These are phyloP conservation scores for Pythium rishiriense DNA, from an alignment of 352 stramenopile genomes.

Conservation along the genomic window DNA sequence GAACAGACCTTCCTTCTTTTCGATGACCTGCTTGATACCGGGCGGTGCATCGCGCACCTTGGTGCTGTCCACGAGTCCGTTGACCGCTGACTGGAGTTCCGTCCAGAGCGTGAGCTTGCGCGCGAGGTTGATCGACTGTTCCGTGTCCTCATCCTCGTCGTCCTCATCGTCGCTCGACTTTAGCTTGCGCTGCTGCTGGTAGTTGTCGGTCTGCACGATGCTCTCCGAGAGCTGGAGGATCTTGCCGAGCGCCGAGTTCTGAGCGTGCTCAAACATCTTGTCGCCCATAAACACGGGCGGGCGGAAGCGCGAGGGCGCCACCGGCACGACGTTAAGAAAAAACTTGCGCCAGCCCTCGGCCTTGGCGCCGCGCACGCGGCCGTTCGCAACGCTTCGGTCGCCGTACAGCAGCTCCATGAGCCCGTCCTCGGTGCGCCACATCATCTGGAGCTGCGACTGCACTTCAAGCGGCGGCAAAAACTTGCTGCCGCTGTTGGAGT, in stretches of 20 bases:
- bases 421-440: constrained; percentile 93
- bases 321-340: constrained; percentile 95
- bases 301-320: constrained; percentile 98
- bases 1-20: constrained; percentile 99
- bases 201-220: constrained; percentile 81
- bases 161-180: constrained; percentile 51
- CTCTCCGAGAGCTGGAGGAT: constrained; percentile 93
- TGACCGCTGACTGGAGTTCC: constrained; percentile 94
- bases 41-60: constrained; percentile 75
- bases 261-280: constrained; percentile 97
- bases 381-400: constrained; percentile 70
- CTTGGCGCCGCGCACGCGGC: constrained; percentile 46
- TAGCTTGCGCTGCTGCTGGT: constrained; percentile 42
- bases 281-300: constrained; percentile 96
- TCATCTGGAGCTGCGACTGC: constrained; percentile 93
- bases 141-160: constrained; percentile 46
- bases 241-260: constrained; percentile 96
- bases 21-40: constrained; percentile 98
- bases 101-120: constrained; percentile 96
- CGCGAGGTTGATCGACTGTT: constrained; percentile 79
- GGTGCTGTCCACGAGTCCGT: constrained; percentile 82
- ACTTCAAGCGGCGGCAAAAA: constrained; percentile 96
- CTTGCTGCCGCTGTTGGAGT: constrained; percentile 80
- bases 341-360: constrained; percentile 92
- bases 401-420: constrained; percentile 95